phyloP scores from a whole-genome alignment of 768 basidiomycete genomes.

The Boletus rubescentipes region DNA sequence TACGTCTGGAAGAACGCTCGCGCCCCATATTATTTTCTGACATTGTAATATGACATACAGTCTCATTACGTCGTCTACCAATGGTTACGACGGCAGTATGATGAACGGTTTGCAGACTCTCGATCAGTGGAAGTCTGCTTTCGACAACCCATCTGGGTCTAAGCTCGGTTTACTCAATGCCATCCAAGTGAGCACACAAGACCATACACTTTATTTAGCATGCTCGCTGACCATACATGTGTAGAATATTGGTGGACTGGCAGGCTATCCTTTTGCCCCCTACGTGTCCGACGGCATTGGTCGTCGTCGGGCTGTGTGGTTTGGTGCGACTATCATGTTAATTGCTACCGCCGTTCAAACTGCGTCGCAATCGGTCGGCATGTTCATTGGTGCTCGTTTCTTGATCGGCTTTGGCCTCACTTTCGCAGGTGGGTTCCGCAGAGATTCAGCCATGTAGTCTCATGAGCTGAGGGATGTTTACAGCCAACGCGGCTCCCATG shows the following conservation, averaged over 20 bases:
- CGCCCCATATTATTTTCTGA: not conserved
- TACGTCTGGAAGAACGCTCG: constrained; percentile 28
- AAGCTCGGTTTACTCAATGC: constrained; percentile 70
- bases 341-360: constrained; percentile 68
- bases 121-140: constrained; percentile 60
- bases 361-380: constrained; percentile 65
- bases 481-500: constrained; percentile 75
- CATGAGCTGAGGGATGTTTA: constrained; percentile 4
- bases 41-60: constrained; percentile 29
- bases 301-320: constrained; percentile 60
- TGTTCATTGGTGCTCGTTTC: constrained; percentile 83
- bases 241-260: constrained; percentile 69
- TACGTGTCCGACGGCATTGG: constrained; percentile 73
- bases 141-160: constrained; percentile 50
- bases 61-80: constrained; percentile 73
- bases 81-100: constrained; percentile 76
- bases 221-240: not conserved
- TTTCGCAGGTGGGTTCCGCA: constrained; percentile 49
- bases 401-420: constrained; percentile 76
- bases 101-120: constrained; percentile 80
- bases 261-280: constrained; percentile 68
- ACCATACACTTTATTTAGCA: not conserved
- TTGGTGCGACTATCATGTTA: constrained; percentile 73
- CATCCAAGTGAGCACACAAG: constrained; percentile 52
- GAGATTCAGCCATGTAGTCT: not conserved